These are phyloP conservation scores for Lodderomyces theae DNA, from an alignment of 1,139 yeast genomes.

Conservation along the genomic window DNA sequence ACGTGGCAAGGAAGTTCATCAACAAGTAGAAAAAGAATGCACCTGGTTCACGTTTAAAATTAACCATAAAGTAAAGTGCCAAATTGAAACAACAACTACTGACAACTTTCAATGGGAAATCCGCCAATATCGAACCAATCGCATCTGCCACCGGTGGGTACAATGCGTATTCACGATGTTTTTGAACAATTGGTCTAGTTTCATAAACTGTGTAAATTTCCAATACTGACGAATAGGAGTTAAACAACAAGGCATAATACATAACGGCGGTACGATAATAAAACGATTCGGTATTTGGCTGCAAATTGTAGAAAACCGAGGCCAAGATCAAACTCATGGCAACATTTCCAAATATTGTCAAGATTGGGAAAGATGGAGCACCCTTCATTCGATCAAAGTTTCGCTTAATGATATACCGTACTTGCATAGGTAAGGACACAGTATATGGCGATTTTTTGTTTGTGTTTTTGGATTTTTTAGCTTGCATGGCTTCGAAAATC, in stretches of 20 bases:
- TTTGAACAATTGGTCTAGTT: slow-evolving; percentile 57
- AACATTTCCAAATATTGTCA: slow-evolving; percentile 59
- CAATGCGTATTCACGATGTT: slow-evolving; percentile 61
- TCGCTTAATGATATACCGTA: slow-evolving; percentile 56
- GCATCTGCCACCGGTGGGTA: slow-evolving; percentile 69
- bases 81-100: slow-evolving; percentile 47
- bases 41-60: slow-evolving; percentile 57
- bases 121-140: slow-evolving; percentile 54
- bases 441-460: slow-evolving; percentile 62
- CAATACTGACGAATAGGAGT: slow-evolving; percentile 56
- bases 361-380: slow-evolving; percentile 61
- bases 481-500: slow-evolving; percentile 47
- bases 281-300: slow-evolving; percentile 48
- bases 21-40: slow-evolving; percentile 56
- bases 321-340: slow-evolving; percentile 69
- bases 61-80: slow-evolving; percentile 56
- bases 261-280: slow-evolving; percentile 57
- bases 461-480: slow-evolving; percentile 55
- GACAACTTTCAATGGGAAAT: slow-evolving; percentile 52
- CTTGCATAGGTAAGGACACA: slow-evolving; percentile 64
- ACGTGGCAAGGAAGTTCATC: slow-evolving; percentile 38
- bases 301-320: slow-evolving; percentile 60
- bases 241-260: slow-evolving; percentile 56
- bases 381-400: slow-evolving; percentile 63
- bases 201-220: slow-evolving; percentile 58